Conservation (phyloP, 352 stramenopile species). For the Phytophthora pini region DNA sequence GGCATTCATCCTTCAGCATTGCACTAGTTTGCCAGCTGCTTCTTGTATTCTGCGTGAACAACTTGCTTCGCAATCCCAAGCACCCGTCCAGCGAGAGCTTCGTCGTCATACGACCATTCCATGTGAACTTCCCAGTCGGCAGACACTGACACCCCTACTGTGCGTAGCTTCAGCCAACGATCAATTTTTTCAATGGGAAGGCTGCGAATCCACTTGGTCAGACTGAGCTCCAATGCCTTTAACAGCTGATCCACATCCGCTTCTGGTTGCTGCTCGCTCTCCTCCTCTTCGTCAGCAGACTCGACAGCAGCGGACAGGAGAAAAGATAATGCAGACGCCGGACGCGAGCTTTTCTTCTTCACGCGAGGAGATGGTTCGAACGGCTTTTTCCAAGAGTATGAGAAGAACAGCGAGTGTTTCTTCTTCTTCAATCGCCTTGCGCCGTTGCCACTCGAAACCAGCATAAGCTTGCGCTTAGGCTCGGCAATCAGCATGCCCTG, state of each 20-base stretch:
- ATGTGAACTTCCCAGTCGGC: slow-evolving; percentile 84
- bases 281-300: slow-evolving; percentile 79
- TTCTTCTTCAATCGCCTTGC: slow-evolving; percentile 87
- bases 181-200: slow-evolving; percentile 65
- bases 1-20: slow-evolving; percentile 17
- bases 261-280: slow-evolving; percentile 69
- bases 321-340: slow-evolving; percentile 81
- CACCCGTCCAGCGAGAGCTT: slow-evolving; percentile 82
- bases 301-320: slow-evolving; percentile 74
- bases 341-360: slow-evolving; percentile 77
- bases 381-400: slow-evolving; percentile 85
- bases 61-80: slow-evolving; percentile 87
- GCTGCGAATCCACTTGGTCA: slow-evolving; percentile 75
- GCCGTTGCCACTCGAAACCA: slow-evolving; percentile 71
- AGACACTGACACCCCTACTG: slow-evolving; percentile 70
- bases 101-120: slow-evolving; percentile 87
- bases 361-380: slow-evolving; percentile 60
- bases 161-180: slow-evolving; percentile 78
- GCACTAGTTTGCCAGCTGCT: slow-evolving; percentile 35
- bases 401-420: slow-evolving; percentile 79
- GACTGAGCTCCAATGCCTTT: slow-evolving; percentile 43
- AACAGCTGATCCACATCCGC: slow-evolving; percentile 66
- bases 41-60: slow-evolving; percentile 69
- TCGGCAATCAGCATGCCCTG: slow-evolving; percentile 83
- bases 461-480: slow-evolving; percentile 81